Base-by-base conservation (phyloP, 257 asterid species). In the Rubia yunnanensis region DNA sequence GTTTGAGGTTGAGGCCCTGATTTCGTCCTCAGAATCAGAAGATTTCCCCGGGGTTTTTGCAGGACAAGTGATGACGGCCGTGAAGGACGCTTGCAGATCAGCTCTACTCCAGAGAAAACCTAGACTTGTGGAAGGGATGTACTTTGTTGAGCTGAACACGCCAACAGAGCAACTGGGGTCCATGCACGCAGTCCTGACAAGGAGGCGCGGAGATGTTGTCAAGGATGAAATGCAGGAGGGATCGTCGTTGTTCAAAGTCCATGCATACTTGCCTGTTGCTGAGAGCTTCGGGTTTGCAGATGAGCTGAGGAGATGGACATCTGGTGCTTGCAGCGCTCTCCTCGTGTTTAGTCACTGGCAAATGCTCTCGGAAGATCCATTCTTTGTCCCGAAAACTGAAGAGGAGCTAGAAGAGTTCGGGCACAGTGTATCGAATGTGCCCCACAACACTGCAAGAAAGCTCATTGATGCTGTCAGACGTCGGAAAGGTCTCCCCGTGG, bases 141-240 rank as follows among this genome's bases (percentile, higher is more conserved):
- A 92, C 73, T 92, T 92, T 48, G 85, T 95, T 22, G 98, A 92
- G 77, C 66, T 92, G 81, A 92, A 81, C 80, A 87, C 94, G 46
- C 95, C 98, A 17, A 83, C 94, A 1, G 89, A 89, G 76, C 79
- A 84, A 68, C 76, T 92, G 77, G 98, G 98, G 34, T 73, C 94
- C 48, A 89, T 86, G 90, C 89, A 92, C 34, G 92, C 94, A 0
- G 98, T 92, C 23, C 89, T 92, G 63, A 71, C 92, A 61, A 77
- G 96, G 55, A 83, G 95, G 65, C 85, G 98, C 14, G 98, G 96
- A 23, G 76, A 83, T 44, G 90, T 89, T 4, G 76, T 92, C 22
- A 92, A 92, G 79, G 96, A 92, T 73, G 98, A 92, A 83, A 92
- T 92, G 98, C 96, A 87, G 61, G 98, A 92, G 79, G 92, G 96